Conservation (phyloP, 768 basidiomycete genomes). For the Trametes cubensis region DNA sequence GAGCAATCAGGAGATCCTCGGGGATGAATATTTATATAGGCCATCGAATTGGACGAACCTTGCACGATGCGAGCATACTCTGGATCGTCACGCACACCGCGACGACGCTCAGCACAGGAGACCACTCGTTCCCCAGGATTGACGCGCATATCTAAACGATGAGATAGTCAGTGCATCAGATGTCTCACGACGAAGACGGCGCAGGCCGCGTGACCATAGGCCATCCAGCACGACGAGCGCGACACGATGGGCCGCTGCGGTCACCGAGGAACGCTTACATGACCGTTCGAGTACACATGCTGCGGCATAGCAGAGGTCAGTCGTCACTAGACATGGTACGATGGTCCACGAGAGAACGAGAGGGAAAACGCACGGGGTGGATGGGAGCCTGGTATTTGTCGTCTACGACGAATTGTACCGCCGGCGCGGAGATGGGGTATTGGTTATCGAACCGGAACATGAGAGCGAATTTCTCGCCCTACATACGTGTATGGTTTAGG, state of each 20-base stretch:
- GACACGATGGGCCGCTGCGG: no score
- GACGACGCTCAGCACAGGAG: conserved; percentile 81
- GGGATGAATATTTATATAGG: no score
- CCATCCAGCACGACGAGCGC: no score
- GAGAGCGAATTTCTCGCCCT: conserved; percentile 78
- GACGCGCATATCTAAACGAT: conserved; percentile 79
- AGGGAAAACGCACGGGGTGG: conserved; percentile 65
- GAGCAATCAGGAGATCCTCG: neutral
- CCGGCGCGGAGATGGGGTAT: conserved; percentile 87
- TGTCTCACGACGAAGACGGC: neutral
- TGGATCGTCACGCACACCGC: conserved; percentile 85
- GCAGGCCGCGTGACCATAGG: neutral
- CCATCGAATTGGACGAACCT: conserved; percentile 49
- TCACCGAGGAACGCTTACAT: conserved; percentile 46
- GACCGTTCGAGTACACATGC: conserved; percentile 89
- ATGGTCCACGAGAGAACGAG: neutral
- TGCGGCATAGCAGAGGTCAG: conserved; percentile 35
- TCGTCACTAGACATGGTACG: neutral
- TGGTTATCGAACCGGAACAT: conserved; percentile 80
- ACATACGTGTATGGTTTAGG: neutral
- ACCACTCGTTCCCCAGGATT: conserved; percentile 89
- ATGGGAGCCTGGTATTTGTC: conserved; percentile 66
- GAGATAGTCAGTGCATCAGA: neutral
- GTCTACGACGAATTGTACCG: conserved; percentile 81
- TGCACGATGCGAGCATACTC: conserved; percentile 92